A percentile compares a stretch with the other conserved stretches of the same genome.
Conservation (phyloP, 2,329 filamentous ascomycete species). For the Aureobasidium sp. region DNA sequence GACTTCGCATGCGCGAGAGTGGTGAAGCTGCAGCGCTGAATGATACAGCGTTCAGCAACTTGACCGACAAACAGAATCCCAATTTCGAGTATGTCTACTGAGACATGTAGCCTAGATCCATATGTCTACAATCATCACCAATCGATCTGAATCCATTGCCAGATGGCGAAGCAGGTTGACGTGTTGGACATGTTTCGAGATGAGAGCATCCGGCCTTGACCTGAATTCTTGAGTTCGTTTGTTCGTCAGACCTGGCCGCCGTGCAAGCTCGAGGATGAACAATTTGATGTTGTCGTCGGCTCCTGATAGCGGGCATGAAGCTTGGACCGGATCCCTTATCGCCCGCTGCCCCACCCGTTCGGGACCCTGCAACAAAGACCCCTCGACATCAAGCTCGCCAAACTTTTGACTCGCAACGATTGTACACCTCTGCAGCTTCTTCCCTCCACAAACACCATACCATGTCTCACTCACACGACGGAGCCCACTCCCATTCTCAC, state of each 20-base stretch:
- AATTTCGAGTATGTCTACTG: conserved; percentile 15
- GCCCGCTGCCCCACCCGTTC: neutral
- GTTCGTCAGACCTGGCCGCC: no score
- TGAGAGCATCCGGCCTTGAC: neutral
- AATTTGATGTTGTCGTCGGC: neutral
- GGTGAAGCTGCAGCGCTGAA: neutral
- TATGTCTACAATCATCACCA: neutral
- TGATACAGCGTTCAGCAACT: neutral
- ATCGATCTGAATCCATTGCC: neutral
- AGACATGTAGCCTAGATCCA: neutral
- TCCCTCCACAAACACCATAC: neutral
- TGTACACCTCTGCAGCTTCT: neutral
- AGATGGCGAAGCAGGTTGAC: neutral
- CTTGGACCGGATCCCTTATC: neutral
- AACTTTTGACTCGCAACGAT: neutral
- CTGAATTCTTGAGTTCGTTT: no score
- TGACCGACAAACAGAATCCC: conserved; percentile 16
- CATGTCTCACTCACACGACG: conserved; percentile 35
- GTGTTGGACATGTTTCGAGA: no score
- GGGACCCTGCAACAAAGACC: neutral
- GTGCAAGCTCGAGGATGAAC: neutral
- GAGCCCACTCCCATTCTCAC: conserved; percentile 33
- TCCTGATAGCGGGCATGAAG: neutral
- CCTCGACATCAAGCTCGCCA: neutral
- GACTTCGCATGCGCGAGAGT: neutral